Conservation (phyloP, 2,329 filamentous ascomycete species). For the Monosporascus sp. region DNA sequence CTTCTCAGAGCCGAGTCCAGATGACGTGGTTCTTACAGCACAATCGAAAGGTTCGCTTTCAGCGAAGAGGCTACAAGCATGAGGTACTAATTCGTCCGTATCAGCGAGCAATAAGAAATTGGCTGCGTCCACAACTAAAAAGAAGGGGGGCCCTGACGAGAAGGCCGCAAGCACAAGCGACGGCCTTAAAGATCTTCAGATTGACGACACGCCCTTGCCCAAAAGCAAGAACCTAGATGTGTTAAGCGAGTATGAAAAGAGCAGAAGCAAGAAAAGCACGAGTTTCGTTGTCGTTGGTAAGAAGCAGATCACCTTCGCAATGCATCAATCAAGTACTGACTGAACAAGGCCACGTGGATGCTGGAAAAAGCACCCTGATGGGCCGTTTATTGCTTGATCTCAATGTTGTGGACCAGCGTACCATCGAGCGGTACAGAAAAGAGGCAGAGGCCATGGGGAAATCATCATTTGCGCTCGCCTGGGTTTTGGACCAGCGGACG, state of each 20-base stretch:
- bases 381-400: constrained; percentile 86
- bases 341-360: constrained; percentile 79
- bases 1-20: constrained; percentile 83
- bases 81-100: constrained; percentile 44
- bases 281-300: constrained; percentile 91
- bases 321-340: constrained; percentile 4
- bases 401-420: constrained; percentile 80
- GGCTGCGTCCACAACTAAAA: constrained; percentile 32
- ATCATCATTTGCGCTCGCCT: constrained; percentile 90
- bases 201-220: constrained; percentile 50
- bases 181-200: constrained; percentile 33
- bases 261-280: constrained; percentile 69
- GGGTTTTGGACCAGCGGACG: constrained; percentile 88
- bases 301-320: constrained; percentile 18
- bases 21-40: constrained; percentile 81
- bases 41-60: constrained; percentile 81
- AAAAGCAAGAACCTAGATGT: constrained; percentile 82
- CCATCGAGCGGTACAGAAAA: constrained; percentile 79
- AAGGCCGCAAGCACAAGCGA: constrained; percentile 27
- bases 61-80: constrained; percentile 42
- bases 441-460: constrained; percentile 92
- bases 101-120: constrained; percentile 46
- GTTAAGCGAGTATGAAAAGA: constrained; percentile 70
- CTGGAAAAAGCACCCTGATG: constrained; percentile 97
- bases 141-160: constrained; percentile 29